A percentile compares a stretch with the other conserved stretches of the same genome.
Conservation (phyloP, 345 rosid species). For the Ceriops tagal region DNA sequence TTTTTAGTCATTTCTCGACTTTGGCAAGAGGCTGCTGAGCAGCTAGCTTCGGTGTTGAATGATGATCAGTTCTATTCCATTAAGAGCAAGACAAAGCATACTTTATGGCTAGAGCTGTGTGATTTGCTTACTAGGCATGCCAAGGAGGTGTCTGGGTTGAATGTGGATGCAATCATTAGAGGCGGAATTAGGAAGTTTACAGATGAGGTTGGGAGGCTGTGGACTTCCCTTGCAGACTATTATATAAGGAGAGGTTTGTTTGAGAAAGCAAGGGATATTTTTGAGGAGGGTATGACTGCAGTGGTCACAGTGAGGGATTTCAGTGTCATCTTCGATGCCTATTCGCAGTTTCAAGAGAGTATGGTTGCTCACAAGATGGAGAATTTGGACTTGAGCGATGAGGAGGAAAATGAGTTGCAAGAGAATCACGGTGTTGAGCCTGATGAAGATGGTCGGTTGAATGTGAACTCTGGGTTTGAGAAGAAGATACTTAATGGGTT, state of each 20-base stretch:
- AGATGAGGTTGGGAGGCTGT: conserved; percentile 84
- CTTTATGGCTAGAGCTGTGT: conserved; percentile 89
- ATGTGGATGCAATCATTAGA: conserved; percentile 91
- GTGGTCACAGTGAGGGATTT: conserved; percentile 94
- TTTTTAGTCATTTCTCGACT: conserved; percentile 73
- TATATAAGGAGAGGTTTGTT: conserved; percentile 77
- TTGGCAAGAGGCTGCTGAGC: conserved; percentile 92
- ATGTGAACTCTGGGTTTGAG: conserved; percentile 58
- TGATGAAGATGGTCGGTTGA: conserved; percentile 68
- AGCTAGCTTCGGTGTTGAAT: conserved; percentile 83
- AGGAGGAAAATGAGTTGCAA: conserved; percentile 43
- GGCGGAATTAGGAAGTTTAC: conserved; percentile 96
- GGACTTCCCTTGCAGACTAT: conserved; percentile 97
- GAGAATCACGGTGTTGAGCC: conserved; percentile 38
- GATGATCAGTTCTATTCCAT: conserved; percentile 78
- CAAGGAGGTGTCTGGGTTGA: conserved; percentile 72
- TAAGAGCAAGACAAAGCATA: conserved; percentile 85
- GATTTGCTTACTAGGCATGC: conserved; percentile 85
- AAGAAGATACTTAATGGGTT: conserved; percentile 74
- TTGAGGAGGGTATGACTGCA: conserved; percentile 95
- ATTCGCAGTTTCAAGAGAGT: conserved; percentile 77
- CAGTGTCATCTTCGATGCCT: conserved; percentile 86
- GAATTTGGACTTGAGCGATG: conserved; percentile 56
- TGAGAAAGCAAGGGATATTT: conserved; percentile 89
- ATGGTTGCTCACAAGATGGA: conserved; percentile 73